Evolutionary conservation across 345 rosid species (phyloP).

Genomic region (Eucalyptus shirleyi): DNA sequence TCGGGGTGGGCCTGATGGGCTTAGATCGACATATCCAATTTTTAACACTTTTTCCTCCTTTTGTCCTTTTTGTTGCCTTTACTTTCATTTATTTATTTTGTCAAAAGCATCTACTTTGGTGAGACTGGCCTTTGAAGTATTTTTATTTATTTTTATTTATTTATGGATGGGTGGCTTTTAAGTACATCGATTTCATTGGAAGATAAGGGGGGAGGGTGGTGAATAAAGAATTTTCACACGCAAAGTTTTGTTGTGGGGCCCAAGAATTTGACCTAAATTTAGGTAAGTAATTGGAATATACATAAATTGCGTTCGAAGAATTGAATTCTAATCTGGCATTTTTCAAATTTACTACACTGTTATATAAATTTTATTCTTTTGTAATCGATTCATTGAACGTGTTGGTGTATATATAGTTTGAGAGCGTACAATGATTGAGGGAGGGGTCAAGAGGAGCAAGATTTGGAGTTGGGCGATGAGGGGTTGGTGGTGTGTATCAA

Average conservation of each 20-base stretch:
- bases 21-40: neutral
- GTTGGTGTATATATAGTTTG: neutral
- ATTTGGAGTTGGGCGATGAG: neutral
- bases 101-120: neutral
- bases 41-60: neutral
- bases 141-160: neutral
- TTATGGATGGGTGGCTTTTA: neutral
- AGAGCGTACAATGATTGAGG: neutral
- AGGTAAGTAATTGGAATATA: neutral
- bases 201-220: neutral
- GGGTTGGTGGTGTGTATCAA: neutral
- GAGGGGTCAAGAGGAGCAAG: neutral
- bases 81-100: neutral
- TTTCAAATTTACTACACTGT: neutral
- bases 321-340: neutral
- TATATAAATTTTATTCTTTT: neutral
- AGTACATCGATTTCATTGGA: neutral
- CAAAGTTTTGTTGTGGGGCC: neutral
- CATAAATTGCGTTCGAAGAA: neutral
- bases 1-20: neutral
- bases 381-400: neutral
- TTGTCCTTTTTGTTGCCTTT: neutral
- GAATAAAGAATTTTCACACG: neutral
- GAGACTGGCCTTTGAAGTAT: neutral
- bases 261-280: neutral